phyloP scores from a whole-genome alignment of 2,329 filamentous ascomycete species.

The Botrytis paeoniae region DNA sequence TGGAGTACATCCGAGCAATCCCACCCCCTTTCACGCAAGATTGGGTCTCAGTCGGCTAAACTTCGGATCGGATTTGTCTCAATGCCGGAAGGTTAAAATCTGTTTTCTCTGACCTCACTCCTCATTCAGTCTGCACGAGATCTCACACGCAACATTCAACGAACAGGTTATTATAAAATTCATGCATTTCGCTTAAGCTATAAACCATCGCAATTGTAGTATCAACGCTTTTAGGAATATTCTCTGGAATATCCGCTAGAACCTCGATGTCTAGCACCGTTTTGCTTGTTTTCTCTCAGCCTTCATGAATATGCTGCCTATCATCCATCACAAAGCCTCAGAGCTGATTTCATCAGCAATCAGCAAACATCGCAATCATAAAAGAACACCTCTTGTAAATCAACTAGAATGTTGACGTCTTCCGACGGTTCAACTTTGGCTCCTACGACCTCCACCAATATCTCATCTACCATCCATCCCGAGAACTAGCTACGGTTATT shows the following conservation, averaged over 20 bases:
- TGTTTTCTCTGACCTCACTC: background rate
- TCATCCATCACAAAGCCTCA: no score
- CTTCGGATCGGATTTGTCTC: background rate
- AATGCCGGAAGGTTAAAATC: background rate
- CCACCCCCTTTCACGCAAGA: background rate
- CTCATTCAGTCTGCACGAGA: background rate
- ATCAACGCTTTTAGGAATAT: background rate
- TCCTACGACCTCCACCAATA: no score
- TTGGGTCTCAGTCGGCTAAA: background rate
- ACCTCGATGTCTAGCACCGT: background rate
- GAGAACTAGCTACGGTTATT: background rate
- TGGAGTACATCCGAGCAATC: background rate
- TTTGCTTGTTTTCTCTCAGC: background rate
- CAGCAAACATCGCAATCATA: no score
- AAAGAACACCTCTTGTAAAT: no score
- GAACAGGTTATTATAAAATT: background rate
- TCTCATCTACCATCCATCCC: no score
- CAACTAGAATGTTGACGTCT: no score
- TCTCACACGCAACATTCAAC: background rate
- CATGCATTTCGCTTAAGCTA: background rate
- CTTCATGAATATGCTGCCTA: background rate
- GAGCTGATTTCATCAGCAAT: no score
- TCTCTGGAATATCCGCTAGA: background rate
- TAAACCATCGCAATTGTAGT: background rate
- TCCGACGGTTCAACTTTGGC: no score